phyloP scores from a whole-genome alignment of 768 basidiomycete species.

The Termitomyces sp. region DNA sequence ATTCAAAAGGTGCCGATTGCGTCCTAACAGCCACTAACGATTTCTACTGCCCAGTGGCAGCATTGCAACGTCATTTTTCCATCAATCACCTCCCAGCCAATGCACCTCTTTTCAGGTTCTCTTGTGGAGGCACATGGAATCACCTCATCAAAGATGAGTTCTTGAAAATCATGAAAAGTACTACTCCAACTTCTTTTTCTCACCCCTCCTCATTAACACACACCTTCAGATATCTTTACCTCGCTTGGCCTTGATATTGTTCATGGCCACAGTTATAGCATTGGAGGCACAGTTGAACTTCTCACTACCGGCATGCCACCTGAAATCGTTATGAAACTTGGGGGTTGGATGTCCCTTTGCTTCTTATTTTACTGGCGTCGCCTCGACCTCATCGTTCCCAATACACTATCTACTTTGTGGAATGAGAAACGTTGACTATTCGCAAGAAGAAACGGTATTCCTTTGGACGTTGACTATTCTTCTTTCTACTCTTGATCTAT shows the following conservation, averaged over 20 bases:
- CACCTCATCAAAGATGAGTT: not conserved
- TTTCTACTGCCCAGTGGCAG: slow-evolving; percentile 18
- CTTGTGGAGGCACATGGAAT: too few relatives aligned
- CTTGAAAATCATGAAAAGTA: not conserved
- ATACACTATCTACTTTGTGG: not conserved
- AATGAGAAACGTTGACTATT: not conserved
- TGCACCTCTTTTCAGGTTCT: slow-evolving; percentile 15
- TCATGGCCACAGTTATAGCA: not conserved
- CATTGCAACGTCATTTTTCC: slow-evolving; percentile 15
- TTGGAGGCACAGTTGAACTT: not conserved
- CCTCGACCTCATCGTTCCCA: not conserved
- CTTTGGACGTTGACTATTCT: too few relatives aligned
- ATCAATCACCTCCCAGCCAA: not conserved
- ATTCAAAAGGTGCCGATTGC: not conserved
- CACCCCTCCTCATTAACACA: too few relatives aligned
- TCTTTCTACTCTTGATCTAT: too few relatives aligned
- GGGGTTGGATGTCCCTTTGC: not conserved
- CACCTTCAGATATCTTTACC: not conserved
- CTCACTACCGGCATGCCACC: not conserved
- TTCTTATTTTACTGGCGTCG: not conserved
- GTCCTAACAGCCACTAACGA: slow-evolving; percentile 16
- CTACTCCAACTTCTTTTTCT: too few relatives aligned
- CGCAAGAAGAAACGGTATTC: too few relatives aligned
- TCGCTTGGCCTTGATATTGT: not conserved
- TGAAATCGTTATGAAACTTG: not conserved